Conservation (phyloP, 2,329 filamentous ascomycete species). For the Chalara sp. region DNA sequence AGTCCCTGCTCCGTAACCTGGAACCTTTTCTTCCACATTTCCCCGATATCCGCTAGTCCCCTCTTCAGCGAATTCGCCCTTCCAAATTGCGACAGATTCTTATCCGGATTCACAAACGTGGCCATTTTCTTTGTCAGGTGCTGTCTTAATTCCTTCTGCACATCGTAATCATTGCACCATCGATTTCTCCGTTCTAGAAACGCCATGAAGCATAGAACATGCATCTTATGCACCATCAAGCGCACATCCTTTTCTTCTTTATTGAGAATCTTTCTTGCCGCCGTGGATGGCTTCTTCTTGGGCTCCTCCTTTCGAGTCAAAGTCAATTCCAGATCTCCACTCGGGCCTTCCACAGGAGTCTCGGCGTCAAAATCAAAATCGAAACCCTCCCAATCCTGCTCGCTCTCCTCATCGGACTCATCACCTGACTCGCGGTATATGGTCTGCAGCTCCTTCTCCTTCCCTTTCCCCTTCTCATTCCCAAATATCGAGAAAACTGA, state of each 20-base stretch:
- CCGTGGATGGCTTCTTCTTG: conserved; percentile 3
- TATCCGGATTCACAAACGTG: conserved; percentile 61
- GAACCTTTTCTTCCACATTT: conserved; percentile 64
- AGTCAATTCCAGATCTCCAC: conserved; percentile 27
- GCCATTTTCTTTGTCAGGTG: conserved; percentile 61
- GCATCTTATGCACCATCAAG: conserved; percentile 76
- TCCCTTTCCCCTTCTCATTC: not conserved
- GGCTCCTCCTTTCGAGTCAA: conserved; percentile 17
- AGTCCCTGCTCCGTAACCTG: conserved; percentile 65
- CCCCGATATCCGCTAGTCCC: conserved; percentile 64
- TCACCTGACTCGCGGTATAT: conserved; percentile 44
- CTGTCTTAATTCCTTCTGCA: conserved; percentile 59
- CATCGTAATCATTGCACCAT: conserved; percentile 76
- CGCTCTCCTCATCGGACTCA: conserved; percentile 41
- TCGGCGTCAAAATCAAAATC: conserved; percentile 29
- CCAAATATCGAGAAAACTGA: conserved; percentile 16
- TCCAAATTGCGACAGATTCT: conserved; percentile 64
- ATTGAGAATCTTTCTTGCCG: conserved; percentile 33
- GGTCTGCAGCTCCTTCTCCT: conserved; percentile 24
- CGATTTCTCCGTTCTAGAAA: conserved; percentile 73
- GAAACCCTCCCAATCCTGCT: conserved; percentile 59
- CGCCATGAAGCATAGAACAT: conserved; percentile 74
- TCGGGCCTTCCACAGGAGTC: conserved; percentile 18
- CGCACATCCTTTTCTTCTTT: conserved; percentile 50
- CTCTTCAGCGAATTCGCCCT: conserved; percentile 71